phyloP scores from a whole-genome alignment of 805 yeast genomes.

The Starmerella etchellsii region DNA sequence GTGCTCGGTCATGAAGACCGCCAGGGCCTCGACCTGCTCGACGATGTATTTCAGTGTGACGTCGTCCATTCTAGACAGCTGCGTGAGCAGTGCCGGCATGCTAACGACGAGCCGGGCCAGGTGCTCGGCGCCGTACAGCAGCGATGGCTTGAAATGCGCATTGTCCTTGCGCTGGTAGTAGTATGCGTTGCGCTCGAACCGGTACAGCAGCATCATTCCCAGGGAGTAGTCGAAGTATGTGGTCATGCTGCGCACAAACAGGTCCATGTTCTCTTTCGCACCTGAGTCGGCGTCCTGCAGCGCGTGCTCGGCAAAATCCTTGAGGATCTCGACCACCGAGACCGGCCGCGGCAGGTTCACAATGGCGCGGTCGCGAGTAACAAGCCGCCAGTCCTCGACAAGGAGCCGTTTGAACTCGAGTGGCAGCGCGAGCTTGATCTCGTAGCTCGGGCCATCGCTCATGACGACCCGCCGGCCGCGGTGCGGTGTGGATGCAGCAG shows the following conservation, averaged over 20 bases:
- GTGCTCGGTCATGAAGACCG: slow-evolving; percentile 40
- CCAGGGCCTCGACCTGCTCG: slow-evolving; percentile 41
- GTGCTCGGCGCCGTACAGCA: slow-evolving; percentile 71
- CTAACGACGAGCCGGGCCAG: slow-evolving; percentile 62
- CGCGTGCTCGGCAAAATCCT: slow-evolving; percentile 31
- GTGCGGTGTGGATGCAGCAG: background rate
- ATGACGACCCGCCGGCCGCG: slow-evolving; percentile 25
- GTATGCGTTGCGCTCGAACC: slow-evolving; percentile 67
- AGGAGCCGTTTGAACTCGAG: slow-evolving; percentile 53
- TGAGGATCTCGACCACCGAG: slow-evolving; percentile 42
- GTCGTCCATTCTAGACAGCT: slow-evolving; percentile 61
- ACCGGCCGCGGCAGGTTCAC: slow-evolving; percentile 49
- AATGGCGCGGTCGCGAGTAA: slow-evolving; percentile 67
- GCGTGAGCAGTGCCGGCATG: slow-evolving; percentile 71
- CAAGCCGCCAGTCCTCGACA: slow-evolving; percentile 87
- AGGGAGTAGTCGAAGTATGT: slow-evolving; percentile 63
- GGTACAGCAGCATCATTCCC: slow-evolving; percentile 55
- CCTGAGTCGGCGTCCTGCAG: slow-evolving; percentile 22
- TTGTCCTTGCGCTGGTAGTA: slow-evolving; percentile 35
- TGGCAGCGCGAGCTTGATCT: slow-evolving; percentile 48
- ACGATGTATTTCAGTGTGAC: slow-evolving; percentile 47
- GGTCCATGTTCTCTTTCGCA: slow-evolving; percentile 42
- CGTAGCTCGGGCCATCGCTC: slow-evolving; percentile 32
- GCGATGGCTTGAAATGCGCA: slow-evolving; percentile 28
- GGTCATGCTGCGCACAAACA: slow-evolving; percentile 56